Base-by-base conservation (phyloP, 306 rosid species). In the Erythrophleum fordii region DNA sequence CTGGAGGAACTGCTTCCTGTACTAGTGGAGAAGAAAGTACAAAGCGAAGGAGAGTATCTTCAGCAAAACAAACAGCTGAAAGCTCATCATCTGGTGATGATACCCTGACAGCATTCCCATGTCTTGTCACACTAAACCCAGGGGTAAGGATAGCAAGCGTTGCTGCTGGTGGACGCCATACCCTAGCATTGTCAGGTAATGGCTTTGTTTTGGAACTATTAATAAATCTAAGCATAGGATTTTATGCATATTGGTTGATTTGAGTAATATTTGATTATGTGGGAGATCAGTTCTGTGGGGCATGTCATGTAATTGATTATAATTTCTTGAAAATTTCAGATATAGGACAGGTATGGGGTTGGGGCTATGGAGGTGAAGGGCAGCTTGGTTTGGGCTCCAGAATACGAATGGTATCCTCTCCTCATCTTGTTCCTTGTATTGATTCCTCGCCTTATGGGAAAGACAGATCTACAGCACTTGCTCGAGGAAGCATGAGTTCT, bases 341-440 rank as follows among this genome's bases (percentile, higher is more conserved):
- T 90, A 79, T 86, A 72, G 98, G 98, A 73, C 97, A 94, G 83
- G 97, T 94, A 84, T 94, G 98, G 98, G 98, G 98, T 76, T 94
- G 98, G 98, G 98, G 98, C 71, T 94, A 94, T 85, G 98, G 98
- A 85, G 98, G 98, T 45, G 98, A 94, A 91, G 98, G 98, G 80
- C 98, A 94, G 83, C 98, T 94, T 83, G 98, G 98, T 79, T 81
- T 94, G 86, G 97, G 98, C 80, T 91, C 97, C 72, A 90, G 92
- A 75, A 84, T 94, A 84, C 98, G 97, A 20, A 92, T 92, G 95
- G 97, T 94, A 75, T 88, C 98, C 69, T 87, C 98, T 81, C 98
- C 98, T 75, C 98, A 94, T 86, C 95, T 88, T 22, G 53, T 94
- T 69, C 97, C 97, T 66, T 94, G 98, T 77, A 81, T 90, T 45